Evolutionary conservation across 2,329 filamentous ascomycete genomes (phyloP), one percentile per base, ranked within the genome.

Genomic region (Pezicula carpinea): DNA sequence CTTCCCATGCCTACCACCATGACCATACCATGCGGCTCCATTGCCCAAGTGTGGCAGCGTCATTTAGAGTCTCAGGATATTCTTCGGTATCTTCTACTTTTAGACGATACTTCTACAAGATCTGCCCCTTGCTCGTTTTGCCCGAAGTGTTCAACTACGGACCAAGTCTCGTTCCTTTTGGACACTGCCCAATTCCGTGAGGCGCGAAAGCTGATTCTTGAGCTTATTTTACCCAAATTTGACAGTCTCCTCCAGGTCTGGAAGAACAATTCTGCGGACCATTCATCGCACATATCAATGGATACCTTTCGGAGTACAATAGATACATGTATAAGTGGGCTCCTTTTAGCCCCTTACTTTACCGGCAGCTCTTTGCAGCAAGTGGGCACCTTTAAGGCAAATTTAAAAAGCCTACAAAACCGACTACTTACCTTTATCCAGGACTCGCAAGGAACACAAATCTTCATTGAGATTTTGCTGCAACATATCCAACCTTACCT

Each of bases 81-180:
- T 49, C 69, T 75, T 32, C 67, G 71, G 39, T 85, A 83, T 51
- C 66, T 83, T 5, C 66, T 84, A 2, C 68, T 83, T 1, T 64
- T 83, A 10, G 68, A 73, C 13, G 51, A 49, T 6, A 34, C 29
- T 3, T 36, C 49, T 5, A 32, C 17, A 6, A 26, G 26, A 19
- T 7, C 6, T 19, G 26, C 33, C 4, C n/a, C 26, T 14, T 62
- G 59, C 47, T 34, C 34, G 10, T 53, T 47, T 6, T 64, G 60
- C 19, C 56, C 59, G 34, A 50, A 46, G 29, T 48, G 47, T 38
- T 35, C 47, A 8, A 19, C 44, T 13, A 15, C 40, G 14, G 38
- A 45, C 31, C 39, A 49, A 39, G 31, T 45, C 3, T 36, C 45
- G 5, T 57, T 53, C 36, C 21, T 51, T 29, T 43, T 54, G n/a